Base-by-base conservation (phyloP, 805 yeast species). In the Ogataea polymorpha region DNA sequence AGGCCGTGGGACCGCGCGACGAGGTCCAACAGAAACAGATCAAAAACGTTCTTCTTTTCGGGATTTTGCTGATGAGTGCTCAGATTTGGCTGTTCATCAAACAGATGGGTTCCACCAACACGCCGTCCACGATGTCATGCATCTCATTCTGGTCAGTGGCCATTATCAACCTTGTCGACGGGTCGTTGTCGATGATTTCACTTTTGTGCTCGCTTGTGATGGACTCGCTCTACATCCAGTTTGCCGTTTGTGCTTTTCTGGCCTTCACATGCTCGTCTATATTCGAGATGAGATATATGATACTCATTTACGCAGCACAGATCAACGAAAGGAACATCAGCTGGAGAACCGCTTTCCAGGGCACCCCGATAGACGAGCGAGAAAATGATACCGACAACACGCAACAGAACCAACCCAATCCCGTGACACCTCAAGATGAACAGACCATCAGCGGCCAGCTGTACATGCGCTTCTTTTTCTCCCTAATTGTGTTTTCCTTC, bases 111-210 rank as follows among this genome's bases (percentile, higher is more conserved):
- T 64, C 68, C 23, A 74, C 86, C 3, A 77, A 74, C 50, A 86
- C 96, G 0, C 96, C 96, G 1, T 86, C 96, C 0, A 79, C 84
- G 5, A 72, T 86, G 23, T 79, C 90, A 4, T 74, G 82, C 38
- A 73, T 90, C 6, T 82, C 95, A 7, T 77, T 85, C 38, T 79
- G 78, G 70, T 66, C 89, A 3, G 65, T 87, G 23, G 76, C 81
- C 7, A 68, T 79, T 48, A 78, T 86, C 63, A 72, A 80, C 43
- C 51, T 80, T 32, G 73, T 77, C 9, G 96, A 89, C 61, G 86
- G 91, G 1, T 68, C 85, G 2, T 54, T 82, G 15, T 77, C 87
- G 12, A 70, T 86, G 62, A 56, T 80, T 24, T 76, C 81, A 34
- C 64, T 86, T 42, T 68, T 85, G 27, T 64, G 79, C 28, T 75